These are phyloP conservation scores for Desmodesmus armatus DNA, from an alignment of 139 green algal species.

Conservation along the genomic window DNA sequence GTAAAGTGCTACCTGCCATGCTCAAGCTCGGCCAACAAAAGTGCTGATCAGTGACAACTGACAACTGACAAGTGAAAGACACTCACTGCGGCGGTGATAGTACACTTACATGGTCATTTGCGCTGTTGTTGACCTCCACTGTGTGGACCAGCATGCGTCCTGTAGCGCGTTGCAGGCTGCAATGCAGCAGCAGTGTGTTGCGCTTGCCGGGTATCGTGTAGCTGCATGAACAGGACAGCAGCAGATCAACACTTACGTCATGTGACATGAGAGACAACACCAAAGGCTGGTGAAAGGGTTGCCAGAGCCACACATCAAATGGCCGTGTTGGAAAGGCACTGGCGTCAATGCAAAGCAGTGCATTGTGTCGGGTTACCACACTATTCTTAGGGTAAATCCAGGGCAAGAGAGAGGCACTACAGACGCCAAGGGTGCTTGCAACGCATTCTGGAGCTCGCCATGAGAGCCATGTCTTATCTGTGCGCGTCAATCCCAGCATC, in stretches of 20 bases:
- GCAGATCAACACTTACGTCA: background rate
- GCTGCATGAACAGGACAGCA: conserved; percentile 23
- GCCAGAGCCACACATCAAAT: background rate
- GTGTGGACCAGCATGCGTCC: conserved; percentile 51
- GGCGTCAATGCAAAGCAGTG: too few relatives aligned
- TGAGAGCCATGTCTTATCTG: too few relatives aligned
- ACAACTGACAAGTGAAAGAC: too few relatives aligned
- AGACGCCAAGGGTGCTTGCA: too few relatives aligned
- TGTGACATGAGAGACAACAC: background rate
- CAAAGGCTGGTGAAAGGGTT: background rate
- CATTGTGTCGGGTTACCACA: too few relatives aligned
- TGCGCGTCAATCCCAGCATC: too few relatives aligned
- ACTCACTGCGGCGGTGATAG: too few relatives aligned
- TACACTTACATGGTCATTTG: conserved; percentile 11
- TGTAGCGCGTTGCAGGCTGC: conserved; percentile 51
- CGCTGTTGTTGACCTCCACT: conserved; percentile 29
- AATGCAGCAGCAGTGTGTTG: conserved; percentile 50
- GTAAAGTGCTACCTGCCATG: background rate
- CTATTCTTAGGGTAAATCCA: too few relatives aligned
- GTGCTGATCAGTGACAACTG: too few relatives aligned
- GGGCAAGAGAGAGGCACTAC: too few relatives aligned
- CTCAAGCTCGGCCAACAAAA: background rate
- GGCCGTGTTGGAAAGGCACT: too few relatives aligned
- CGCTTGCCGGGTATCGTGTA: conserved; percentile 31
- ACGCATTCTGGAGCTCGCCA: too few relatives aligned